Base-by-base conservation (phyloP, 371 early-diverging fungal species). In the Mortierella sp. region DNA sequence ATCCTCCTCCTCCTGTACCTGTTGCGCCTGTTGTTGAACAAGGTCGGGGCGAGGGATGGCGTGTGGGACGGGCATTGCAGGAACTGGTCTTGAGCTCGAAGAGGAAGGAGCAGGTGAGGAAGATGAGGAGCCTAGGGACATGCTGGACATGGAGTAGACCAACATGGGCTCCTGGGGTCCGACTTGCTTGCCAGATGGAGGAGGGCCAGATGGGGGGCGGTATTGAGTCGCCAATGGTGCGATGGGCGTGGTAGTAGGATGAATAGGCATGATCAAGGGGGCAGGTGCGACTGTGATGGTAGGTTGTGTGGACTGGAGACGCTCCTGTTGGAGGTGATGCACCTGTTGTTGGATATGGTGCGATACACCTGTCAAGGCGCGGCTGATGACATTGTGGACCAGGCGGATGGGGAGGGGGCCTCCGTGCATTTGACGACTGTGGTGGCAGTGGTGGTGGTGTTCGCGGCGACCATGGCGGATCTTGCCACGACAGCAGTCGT, bases 121-220 rank as follows among this genome's bases (percentile, higher is more conserved):
- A 3, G 79, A 57, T 6, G 63, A 60, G 31, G 65, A 34, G 38
- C 9, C 24, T 47, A 80, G 34, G 14, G 81, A 48, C 70, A 77
- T 72, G 55, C 26, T 26, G 6, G 78, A 42, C 81, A 81, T 73
- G 74, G 74, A 44, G 50, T 77, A 81, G 7, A 77, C 26, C 54
- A 81, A 52, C 52, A 80, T 38, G 5, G 81, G 81, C 1, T 81
- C 81, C 45, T 77, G 81, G 7, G 78, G 71, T 0, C 70, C 74
- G 3, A 77, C 42, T 34, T 42, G 14, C 34, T 77, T 74, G 2
- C 34, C 13, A 19, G 58, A 9, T 57, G 72, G 45, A 31, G 44
- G 45, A 47, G 38, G 42, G 26, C 26, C 19, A 26, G 3, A 19
- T 1, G 34, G 57, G 34, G 50, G 70, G n/a, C 16, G 60, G 65